Base-by-base conservation (phyloP, 2,329 filamentous ascomycete species). In the Cadophora sp. region DNA sequence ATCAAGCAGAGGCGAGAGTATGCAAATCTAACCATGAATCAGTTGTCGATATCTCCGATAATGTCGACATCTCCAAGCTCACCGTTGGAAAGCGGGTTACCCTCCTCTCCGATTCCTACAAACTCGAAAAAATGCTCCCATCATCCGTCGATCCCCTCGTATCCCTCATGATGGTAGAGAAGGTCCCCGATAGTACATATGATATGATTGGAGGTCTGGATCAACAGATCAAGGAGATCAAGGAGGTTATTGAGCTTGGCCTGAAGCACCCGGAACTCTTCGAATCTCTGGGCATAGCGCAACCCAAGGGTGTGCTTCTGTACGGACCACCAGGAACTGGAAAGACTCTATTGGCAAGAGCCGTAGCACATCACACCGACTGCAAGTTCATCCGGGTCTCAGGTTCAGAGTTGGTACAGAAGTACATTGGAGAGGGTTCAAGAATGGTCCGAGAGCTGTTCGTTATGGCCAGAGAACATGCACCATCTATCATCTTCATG, bases 81-180 rank as follows among this genome's bases (percentile, higher is more conserved):
- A 97, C 94, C 66, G 90, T 96, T 71, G 96, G 96, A 81, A 99
- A 99, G 85, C 94, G 96, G 74, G 96, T 99, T 71, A 97, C 96
- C 64, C 87, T 99, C 53, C 88, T 99, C 66, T 97, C 94, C 76
- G 96, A 99, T 80, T 95, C 93, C 73, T 99, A 99, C 87, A 97
- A 97, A 82, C 90, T 99, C 76, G 96, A 98, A 79, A 97, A 97
- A 85, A 96, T 98, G 83, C 89, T 99, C 11, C 96, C 96, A 22
- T 98, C 96, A 64, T 99, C 96, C 22, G 96, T 99, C 78, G 96
- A 99, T 78, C 96, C 96, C 45, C 91, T 99, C 66, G 96, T 99
- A 66, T 99, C 96, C 43, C 92, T 99, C 79, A 99, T 99, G 96
- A 99, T 99, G 96, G 96, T 99, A 62, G 96, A 99, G 80, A 99